phyloP scores from a whole-genome alignment of 352 stramenopile genomes.

The Aphanomyces cochlioides region DNA sequence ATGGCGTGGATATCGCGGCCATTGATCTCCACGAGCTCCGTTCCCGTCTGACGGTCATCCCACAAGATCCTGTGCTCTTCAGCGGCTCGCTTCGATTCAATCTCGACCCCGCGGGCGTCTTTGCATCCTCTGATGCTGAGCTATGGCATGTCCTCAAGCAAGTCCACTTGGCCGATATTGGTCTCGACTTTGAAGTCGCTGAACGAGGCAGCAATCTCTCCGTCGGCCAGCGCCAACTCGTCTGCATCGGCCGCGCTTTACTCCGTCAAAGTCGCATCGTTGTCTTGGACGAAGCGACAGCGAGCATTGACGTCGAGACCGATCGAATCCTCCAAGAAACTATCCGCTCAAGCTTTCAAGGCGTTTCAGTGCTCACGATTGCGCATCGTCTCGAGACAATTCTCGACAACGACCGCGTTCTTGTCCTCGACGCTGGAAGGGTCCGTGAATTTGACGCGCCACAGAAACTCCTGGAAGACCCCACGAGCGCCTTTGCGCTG shows the following conservation, averaged over 20 bases:
- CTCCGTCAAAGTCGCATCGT: not conserved
- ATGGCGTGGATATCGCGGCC: not conserved
- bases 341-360: not conserved
- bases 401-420: not conserved
- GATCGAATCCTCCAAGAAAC: not conserved
- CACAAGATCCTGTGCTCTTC: not conserved
- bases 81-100: slow-evolving; percentile 5
- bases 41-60: not conserved
- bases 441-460: not conserved
- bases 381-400: not conserved
- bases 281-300: not conserved
- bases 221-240: not conserved
- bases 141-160: not conserved
- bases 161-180: not conserved
- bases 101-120: not conserved
- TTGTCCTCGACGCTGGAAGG: not conserved
- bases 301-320: not conserved
- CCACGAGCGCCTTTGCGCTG: not conserved
- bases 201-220: not conserved
- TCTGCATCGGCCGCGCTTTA: not conserved
- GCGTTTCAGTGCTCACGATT: not conserved
- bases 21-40: not conserved
- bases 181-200: slow-evolving; percentile 5
- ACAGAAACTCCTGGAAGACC: not conserved
- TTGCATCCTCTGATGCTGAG: not conserved